A percentile compares a stretch with the other conserved stretches of the same genome.
Conservation (phyloP, 768 basidiomycete species). For the Candolleomyces eurysporus region DNA sequence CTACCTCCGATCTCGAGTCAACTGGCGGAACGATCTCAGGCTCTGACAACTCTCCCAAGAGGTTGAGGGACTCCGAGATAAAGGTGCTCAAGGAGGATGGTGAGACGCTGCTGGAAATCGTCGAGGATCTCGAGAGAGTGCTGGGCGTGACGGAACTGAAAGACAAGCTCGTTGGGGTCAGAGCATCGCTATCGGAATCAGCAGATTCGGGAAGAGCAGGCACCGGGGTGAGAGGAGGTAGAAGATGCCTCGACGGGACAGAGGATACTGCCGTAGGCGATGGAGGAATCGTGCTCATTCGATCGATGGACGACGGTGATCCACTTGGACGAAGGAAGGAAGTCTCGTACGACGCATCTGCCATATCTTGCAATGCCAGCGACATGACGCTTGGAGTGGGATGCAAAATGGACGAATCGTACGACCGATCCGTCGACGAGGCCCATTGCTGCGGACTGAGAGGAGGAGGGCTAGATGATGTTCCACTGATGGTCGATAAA, state of each 20-base stretch:
- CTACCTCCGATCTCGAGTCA: conserved; percentile 21
- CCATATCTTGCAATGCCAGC: conserved; percentile 54
- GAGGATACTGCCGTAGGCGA: conserved; percentile 19
- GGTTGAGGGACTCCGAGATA: conserved; percentile 14
- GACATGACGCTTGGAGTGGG: conserved; percentile 66
- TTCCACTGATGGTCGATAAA: conserved; percentile 40
- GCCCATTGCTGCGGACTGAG: conserved; percentile 43
- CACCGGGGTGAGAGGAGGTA: conserved; percentile 38
- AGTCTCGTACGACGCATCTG: conserved; percentile 69
- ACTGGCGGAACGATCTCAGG: conserved; percentile 10
- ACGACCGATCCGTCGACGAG: conserved; percentile 63
- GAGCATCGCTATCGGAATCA: conserved; percentile 25
- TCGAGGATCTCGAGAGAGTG: background rate
- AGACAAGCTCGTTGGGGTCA: conserved; percentile 33
- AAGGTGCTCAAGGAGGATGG: conserved; percentile 44
- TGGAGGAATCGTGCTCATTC: conserved; percentile 44
- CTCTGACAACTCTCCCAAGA: conserved; percentile 20
- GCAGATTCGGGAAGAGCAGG: conserved; percentile 33
- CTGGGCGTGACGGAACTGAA: conserved; percentile 30
- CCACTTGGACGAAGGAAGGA: conserved; percentile 69
- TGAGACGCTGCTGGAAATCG: conserved; percentile 37
- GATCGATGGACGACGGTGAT: conserved; percentile 42
- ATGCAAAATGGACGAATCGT: conserved; percentile 72
- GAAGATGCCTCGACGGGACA: conserved; percentile 20
- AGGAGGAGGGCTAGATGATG: conserved; percentile 33